phyloP scores from a whole-genome alignment of 179 eudicot genomes.

The Vitellaria paradoxa region DNA sequence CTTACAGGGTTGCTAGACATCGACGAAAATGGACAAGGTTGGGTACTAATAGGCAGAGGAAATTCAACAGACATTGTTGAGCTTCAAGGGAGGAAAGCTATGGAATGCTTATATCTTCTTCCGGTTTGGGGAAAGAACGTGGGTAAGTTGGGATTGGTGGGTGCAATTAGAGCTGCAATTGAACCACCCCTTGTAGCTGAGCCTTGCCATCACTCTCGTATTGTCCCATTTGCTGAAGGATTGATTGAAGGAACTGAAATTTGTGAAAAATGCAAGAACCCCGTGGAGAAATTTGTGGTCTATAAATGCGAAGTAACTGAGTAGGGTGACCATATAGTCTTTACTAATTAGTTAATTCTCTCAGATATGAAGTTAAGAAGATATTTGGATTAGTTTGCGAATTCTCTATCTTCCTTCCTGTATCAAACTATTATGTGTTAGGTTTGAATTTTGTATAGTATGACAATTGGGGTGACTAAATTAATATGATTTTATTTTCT shows the following conservation, averaged over 20 bases:
- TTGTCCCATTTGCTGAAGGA: slow-evolving; percentile 33
- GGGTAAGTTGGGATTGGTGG: slow-evolving; percentile 36
- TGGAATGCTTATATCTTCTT: slow-evolving; percentile 24
- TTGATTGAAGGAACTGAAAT: slow-evolving; percentile 21
- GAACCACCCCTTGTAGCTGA: slow-evolving; percentile 24
- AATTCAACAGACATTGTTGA: slow-evolving; percentile 34
- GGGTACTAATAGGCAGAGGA: slow-evolving; percentile 53
- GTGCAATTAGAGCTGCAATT: slow-evolving; percentile 42
- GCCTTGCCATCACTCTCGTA: slow-evolving; percentile 36
- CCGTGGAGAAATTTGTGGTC: slow-evolving; percentile 35
- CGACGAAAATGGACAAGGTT: slow-evolving; percentile 25
- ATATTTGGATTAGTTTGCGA: too few relatives aligned
- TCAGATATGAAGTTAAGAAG: too few relatives aligned
- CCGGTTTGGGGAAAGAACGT: slow-evolving; percentile 33
- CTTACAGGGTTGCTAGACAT: slow-evolving; percentile 30
- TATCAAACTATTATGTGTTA: too few relatives aligned
- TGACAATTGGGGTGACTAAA: too few relatives aligned
- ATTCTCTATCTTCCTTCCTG: too few relatives aligned
- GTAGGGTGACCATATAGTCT: background rate
- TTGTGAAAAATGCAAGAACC: slow-evolving; percentile 48
- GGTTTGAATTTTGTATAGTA: too few relatives aligned
- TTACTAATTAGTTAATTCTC: too few relatives aligned
- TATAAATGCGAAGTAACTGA: slow-evolving; percentile 32
- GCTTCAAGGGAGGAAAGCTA: slow-evolving; percentile 32
- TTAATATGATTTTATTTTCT: too few relatives aligned